Base-by-base conservation (phyloP, 2,329 filamentous ascomycete genomes). In the Fusarium staphyleae region DNA sequence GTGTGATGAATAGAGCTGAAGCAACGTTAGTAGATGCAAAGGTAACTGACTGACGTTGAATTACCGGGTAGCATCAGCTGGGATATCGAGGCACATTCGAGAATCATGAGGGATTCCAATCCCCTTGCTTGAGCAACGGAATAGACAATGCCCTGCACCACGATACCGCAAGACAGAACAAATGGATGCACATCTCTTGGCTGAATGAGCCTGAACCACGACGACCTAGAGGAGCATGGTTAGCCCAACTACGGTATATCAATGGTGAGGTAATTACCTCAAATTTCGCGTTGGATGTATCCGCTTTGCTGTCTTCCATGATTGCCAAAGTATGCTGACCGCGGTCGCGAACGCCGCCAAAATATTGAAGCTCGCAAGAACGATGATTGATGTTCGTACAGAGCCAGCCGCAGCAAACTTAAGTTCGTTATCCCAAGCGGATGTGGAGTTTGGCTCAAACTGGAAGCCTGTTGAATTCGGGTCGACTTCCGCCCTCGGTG, bases 1-100 rank as follows among this genome's bases (percentile, higher is more conserved):
- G 87, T 8, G 85, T 80, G 45, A 89, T 78, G 64, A 90, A 89
- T 29, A 89, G 77, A 7, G 84, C 87, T 29, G 19, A 3, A 2
- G 9, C 3, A 11, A 13, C 28, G 43, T 74, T 64, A 75, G 73
- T 19, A 35, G 12, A 28, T 34, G 13, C 16, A 37, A 9, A 10
- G 14, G 13, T 13, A 32, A 45, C 12, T n/a, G 6, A 13, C 8
- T 18, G 18, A 18, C 4, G 18, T 15, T 4, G 18, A 48, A 75
- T 50, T 75, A 86, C 85, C 82, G 67, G 84, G 83, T 62, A 86
- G 78, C 79, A 86, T 81, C 28, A 84, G 72, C 63, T 85, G 81
- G 5, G 84, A 81, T 30, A 84, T 76, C 14, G 76, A 62, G 11
- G 77, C 75, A 66, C 85, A 88, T 16, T 81, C 80, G 14, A 73